Evolutionary conservation across 2,329 filamentous ascomycete genomes (phyloP).

Genomic region (Aspergillus brunneoviolaceus): DNA sequence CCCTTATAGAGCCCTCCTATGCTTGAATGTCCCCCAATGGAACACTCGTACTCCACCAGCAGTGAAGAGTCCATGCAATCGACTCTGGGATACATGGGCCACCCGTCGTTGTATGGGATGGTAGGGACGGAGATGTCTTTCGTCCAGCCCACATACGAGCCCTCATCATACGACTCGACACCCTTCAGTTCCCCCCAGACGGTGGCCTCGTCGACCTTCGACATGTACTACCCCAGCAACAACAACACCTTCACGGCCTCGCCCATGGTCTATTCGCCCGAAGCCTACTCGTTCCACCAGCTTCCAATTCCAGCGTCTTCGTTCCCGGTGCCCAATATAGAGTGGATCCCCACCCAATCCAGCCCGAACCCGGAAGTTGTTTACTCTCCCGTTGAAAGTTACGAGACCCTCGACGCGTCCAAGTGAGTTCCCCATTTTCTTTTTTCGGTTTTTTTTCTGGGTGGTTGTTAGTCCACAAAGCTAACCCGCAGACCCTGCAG

Average conservation of each 20-base stretch:
- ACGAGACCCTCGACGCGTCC: slow-evolving; percentile 21
- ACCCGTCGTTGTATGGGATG: slow-evolving; percentile 12
- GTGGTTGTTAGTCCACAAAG: background rate
- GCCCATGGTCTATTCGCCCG: slow-evolving; percentile 12
- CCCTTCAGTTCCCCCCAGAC: slow-evolving; percentile 6
- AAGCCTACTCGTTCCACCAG: slow-evolving; percentile 8
- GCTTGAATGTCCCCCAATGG: slow-evolving; percentile 23
- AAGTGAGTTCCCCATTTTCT: slow-evolving; percentile 25
- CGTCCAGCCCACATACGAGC: slow-evolving; percentile 12
- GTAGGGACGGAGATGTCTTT: slow-evolving; percentile 11
- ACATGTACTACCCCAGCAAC: slow-evolving; percentile 8
- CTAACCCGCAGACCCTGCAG: slow-evolving; percentile 17
- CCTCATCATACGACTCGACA: slow-evolving; percentile 7
- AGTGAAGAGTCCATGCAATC: slow-evolving; percentile 22
- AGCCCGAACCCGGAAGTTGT: slow-evolving; percentile 10
- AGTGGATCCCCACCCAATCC: slow-evolving; percentile 13
- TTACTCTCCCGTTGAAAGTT: slow-evolving; percentile 12
- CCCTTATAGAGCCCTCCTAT: slow-evolving; percentile 14
- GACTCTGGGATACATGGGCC: slow-evolving; percentile 17
- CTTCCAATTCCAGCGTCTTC: slow-evolving; percentile 13
- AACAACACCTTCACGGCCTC: slow-evolving; percentile 15
- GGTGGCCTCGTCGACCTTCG: slow-evolving; percentile 8
- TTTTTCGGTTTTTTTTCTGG: background rate
- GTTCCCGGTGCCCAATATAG: slow-evolving; percentile 7
- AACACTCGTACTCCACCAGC: slow-evolving; percentile 22